A percentile compares a stretch with the other conserved stretches of the same genome.
Evolutionary conservation across 163 green algal genomes (phyloP).

Genomic region (Prototheca cutis): DNA sequence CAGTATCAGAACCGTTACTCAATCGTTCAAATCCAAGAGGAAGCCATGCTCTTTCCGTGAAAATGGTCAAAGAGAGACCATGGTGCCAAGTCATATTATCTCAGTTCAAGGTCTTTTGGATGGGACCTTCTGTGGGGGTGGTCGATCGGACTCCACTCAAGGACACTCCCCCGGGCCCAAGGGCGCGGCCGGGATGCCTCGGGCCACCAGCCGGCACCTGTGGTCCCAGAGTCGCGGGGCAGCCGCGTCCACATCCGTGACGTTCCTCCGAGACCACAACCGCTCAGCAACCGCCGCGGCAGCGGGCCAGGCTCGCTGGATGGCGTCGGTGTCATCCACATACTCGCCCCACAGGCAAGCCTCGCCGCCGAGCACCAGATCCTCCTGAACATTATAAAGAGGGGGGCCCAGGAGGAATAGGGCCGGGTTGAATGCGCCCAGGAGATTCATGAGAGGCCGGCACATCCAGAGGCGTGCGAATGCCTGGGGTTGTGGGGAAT

Average conservation of each 20-base stretch:
- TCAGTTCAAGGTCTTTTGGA: too few relatives aligned
- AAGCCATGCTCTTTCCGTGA: too few relatives aligned
- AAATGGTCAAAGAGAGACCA: too few relatives aligned
- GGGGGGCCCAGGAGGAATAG: not conserved
- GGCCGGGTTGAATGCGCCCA: too few relatives aligned
- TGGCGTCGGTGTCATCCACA: constrained; percentile 36
- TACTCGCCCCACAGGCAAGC: constrained; percentile 51
- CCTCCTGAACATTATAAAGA: constrained; percentile 16
- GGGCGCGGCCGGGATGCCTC: constrained; percentile 1
- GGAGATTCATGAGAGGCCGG: too few relatives aligned
- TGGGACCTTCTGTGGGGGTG: too few relatives aligned
- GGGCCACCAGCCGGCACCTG: not conserved
- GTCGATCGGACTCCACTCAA: too few relatives aligned
- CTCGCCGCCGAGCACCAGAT: constrained; percentile 43
- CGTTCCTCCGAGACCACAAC: constrained; percentile 33
- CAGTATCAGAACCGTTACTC: too few relatives aligned
- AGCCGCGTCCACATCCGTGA: not conserved
- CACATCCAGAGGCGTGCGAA: too few relatives aligned
- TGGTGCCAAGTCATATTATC: too few relatives aligned
- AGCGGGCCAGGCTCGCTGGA: constrained; percentile 38
- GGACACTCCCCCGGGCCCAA: not conserved
- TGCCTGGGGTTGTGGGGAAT: too few relatives aligned
- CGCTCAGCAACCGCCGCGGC: constrained; percentile 48
- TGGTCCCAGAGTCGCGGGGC: not conserved
- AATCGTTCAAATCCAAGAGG: too few relatives aligned